Base-by-base conservation (phyloP, 768 basidiomycete genomes). In the Agaricus bisporus region DNA sequence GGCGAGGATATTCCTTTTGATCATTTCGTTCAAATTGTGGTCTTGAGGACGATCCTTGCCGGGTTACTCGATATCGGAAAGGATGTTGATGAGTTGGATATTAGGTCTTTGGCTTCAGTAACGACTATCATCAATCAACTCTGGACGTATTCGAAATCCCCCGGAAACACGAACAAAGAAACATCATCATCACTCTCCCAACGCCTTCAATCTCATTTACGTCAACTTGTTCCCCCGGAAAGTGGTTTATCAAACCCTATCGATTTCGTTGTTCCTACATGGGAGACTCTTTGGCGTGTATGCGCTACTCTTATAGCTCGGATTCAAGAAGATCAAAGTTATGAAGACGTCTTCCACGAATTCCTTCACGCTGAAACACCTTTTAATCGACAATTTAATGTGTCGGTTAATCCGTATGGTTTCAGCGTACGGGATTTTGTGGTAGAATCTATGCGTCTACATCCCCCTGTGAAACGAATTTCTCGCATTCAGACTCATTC, bases 241-340 rank as follows among this genome's bases (percentile, higher is more conserved):
- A 58, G 63, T 0, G 54, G 26, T 4, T 70, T 67, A 48, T 64
- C 67, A 1, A 70, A 75, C 37, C 75, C 78, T 0, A 63, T 84
- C 14, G 72, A 83, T 42, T 72, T 73, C 52, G 70, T 85, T 51
- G 73, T 85, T 41, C 83, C 83, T 0, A 66, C 77, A 0, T 85
- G 80, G 70, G 84, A 85, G 60, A 79, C 78, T 0, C 64, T 84
- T 42, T 85, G 84, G 84, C 74, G 81, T 11, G 73, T 84, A 18
- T 68, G 81, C 48, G 82, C 82, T 1, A 66, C 68, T 5, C 60
- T 68, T 0, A 61, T 77, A 0, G 73, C 76, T 1, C 65, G 74
- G 47, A 64, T 71, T 12, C 64, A 68, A n/a, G 54, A 68, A 4
- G 59, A 70, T 12, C 17, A 39, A 3, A 45, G 29, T 18, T 54